Conservation (phyloP, 441 rosid species). For the Jatropha multifida region DNA sequence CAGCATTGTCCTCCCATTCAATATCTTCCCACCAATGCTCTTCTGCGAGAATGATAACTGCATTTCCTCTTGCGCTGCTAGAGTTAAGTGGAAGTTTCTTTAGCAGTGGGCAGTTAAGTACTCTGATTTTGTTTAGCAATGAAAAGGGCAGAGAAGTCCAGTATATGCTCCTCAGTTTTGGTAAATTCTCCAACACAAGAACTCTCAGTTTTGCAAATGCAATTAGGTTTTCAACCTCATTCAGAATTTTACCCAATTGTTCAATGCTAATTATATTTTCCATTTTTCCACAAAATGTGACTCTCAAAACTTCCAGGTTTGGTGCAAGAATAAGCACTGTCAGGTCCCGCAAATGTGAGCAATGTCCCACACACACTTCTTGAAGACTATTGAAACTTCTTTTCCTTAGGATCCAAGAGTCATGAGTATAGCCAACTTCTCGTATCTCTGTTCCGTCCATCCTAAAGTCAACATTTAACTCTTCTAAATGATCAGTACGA, state of each 20-base stretch:
- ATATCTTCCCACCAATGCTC: conserved; percentile 11
- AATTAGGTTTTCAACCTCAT: neutral
- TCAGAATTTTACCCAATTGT: neutral
- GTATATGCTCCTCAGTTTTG: neutral
- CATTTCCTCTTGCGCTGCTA: neutral
- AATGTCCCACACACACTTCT: neutral
- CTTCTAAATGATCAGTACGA: neutral
- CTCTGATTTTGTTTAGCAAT: conserved; percentile 1
- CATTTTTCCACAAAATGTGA: neutral
- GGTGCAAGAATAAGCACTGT: conserved; percentile 2
- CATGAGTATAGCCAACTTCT: neutral
- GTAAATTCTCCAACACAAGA: neutral
- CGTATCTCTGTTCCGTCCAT: neutral
- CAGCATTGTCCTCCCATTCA: conserved; percentile 14
- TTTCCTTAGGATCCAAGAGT: neutral
- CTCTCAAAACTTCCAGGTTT: neutral
- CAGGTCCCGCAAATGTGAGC: neutral
- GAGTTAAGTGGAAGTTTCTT: conserved; percentile 13
- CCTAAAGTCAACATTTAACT: neutral
- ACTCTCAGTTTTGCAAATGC: neutral
- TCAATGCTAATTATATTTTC: neutral
- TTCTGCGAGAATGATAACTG: neutral
- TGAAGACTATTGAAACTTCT: neutral
- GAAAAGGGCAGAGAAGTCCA: neutral
- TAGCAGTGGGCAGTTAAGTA: conserved; percentile 10